Base-by-base conservation (phyloP, 2,329 filamentous ascomycete species). In the Harringtonia aguacate region DNA sequence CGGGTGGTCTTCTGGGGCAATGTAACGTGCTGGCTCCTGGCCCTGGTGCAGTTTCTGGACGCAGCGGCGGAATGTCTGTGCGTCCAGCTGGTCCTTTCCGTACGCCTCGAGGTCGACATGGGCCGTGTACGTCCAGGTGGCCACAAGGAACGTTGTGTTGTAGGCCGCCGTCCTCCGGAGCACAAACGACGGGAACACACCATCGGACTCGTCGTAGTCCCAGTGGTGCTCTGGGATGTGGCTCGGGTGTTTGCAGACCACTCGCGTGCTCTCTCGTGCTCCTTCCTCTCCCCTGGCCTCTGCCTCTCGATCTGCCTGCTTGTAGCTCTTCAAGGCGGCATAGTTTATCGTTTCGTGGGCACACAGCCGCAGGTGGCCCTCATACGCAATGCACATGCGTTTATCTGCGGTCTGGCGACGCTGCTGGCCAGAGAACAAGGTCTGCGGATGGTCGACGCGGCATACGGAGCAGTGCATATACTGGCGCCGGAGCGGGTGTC, bases 111-210 rank as follows among this genome's bases (percentile, higher is more conserved):
- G 18, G 20, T 47, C 41, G 12, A 47, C 8, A 38, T 47, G 45
- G 2, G 45, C 45, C 5, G 45, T 47, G 21, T 47, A 47, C 17
- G 41, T 34, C 45, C 41, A 44, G 4, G 37, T 44, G 4, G 21
- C n/a, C 1, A 47, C 41, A n/a, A n/a, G n/a, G n/a, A n/a, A n/a
- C n/a, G n/a, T n/a, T n/a, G n/a, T n/a, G n/a, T n/a, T n/a, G n/a
- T n/a, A n/a, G n/a, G n/a, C n/a, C n/a, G n/a, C n/a, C n/a, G n/a
- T n/a, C n/a, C n/a, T n/a, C n/a, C n/a, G n/a, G n/a, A n/a, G n/a
- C n/a, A n/a, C n/a, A n/a, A n/a, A n/a, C n/a, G n/a, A n/a, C n/a
- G 45, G 45, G 17, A 29, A 31, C 5, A 27, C 24, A 27, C 7
- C 6, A 27, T 41, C 31, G 2, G 30, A 33, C 13, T 15, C 4